Evolutionary conservation across 352 stramenopile genomes (phyloP).

Genomic region (Pythium scleroteichum): DNA sequence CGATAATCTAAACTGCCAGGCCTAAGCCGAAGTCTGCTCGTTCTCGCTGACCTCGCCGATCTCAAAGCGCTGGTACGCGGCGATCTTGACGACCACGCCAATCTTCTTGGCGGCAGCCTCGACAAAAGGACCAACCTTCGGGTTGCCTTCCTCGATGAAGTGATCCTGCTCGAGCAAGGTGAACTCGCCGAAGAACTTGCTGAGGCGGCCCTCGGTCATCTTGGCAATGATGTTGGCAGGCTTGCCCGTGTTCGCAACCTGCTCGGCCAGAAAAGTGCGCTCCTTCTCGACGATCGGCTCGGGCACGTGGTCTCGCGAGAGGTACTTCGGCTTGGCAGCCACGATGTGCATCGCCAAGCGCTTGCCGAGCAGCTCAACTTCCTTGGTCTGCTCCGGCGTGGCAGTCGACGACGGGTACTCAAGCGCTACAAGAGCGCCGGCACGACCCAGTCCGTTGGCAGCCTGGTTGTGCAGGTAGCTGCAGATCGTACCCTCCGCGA

Average conservation of each 20-base stretch:
- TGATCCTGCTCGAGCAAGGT: slow-evolving; percentile 93
- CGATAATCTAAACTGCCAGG: background rate
- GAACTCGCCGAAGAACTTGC: slow-evolving; percentile 94
- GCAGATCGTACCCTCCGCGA: slow-evolving; percentile 72
- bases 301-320: slow-evolving; percentile 87
- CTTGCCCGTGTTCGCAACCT: slow-evolving; percentile 89
- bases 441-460: slow-evolving; percentile 61
- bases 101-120: slow-evolving; percentile 62
- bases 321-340: slow-evolving; percentile 90
- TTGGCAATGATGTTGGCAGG: slow-evolving; percentile 92
- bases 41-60: slow-evolving; percentile 68
- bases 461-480: slow-evolving; percentile 88
- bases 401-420: slow-evolving; percentile 60
- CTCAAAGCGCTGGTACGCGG: slow-evolving; percentile 76
- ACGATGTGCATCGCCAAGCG: slow-evolving; percentile 97
- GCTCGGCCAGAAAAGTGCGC: slow-evolving; percentile 86
- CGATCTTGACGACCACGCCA: slow-evolving; percentile 59
- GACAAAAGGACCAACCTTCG: slow-evolving; percentile 83
- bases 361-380: slow-evolving; percentile 84
- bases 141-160: slow-evolving; percentile 93
- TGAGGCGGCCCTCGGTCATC: slow-evolving; percentile 92
- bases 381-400: slow-evolving; percentile 46
- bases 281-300: slow-evolving; percentile 89
- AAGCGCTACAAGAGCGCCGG: slow-evolving; percentile 90
- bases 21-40: slow-evolving; percentile 43